Conservation (phyloP, 352 stramenopile genomes). For the Globisporangium lucens region DNA sequence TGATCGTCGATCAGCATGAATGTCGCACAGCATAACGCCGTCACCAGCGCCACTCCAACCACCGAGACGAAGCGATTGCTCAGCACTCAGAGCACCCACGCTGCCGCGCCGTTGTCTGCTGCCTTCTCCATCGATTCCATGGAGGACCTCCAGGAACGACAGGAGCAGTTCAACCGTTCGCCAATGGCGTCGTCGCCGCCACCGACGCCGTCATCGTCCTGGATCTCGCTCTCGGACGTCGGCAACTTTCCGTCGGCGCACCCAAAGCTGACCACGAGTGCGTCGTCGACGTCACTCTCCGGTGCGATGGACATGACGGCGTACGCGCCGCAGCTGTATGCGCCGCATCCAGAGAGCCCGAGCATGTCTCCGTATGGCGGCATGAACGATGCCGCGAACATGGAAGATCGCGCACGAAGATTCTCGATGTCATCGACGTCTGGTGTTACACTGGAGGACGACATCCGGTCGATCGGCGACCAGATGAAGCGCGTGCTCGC, state of each 20-base stretch:
- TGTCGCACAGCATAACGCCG: not conserved
- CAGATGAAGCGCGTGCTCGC: conserved; percentile 80
- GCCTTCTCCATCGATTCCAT: conserved; percentile 4
- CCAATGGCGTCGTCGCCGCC: conserved; percentile 1
- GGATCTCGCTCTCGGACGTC: conserved; percentile 21
- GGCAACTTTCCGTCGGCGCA: not conserved
- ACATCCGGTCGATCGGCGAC: conserved; percentile 74
- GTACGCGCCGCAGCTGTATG: conserved; percentile 12
- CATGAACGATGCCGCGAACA: not conserved
- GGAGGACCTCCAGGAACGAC: conserved; percentile 4
- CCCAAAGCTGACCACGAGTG: conserved; percentile 10
- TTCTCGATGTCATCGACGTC: conserved; percentile 47
- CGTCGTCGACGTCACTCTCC: conserved; percentile 15
- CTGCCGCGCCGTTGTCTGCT: not conserved
- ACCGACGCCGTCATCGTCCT: conserved; percentile 13
- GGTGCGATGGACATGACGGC: conserved; percentile 11
- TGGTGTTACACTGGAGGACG: conserved; percentile 60
- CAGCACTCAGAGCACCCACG: not conserved
- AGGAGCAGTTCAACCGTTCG: not conserved
- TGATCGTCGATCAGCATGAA: not conserved
- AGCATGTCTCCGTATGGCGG: conserved; percentile 5
- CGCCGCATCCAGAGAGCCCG: not conserved
- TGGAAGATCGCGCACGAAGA: conserved; percentile 21
- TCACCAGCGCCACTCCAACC: not conserved
- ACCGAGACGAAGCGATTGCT: not conserved